Conservation (phyloP, 805 yeast genomes). For the Yarrowia bubula region DNA sequence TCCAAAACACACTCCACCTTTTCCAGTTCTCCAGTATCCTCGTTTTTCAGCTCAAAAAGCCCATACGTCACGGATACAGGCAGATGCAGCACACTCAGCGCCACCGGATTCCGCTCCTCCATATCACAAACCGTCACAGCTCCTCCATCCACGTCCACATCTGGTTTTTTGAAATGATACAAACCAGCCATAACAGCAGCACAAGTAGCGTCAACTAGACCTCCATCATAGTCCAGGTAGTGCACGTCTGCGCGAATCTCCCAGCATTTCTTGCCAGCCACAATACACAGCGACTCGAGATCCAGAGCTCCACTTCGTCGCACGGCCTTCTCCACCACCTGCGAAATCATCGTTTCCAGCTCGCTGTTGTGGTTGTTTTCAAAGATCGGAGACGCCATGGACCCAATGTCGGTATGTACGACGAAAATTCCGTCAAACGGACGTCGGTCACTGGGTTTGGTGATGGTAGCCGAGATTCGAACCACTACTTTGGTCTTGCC, state of each 20-base stretch:
- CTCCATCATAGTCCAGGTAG: slow-evolving; percentile 87
- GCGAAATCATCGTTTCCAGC: slow-evolving; percentile 73
- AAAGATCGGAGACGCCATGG: slow-evolving; percentile 85
- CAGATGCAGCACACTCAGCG: slow-evolving; percentile 78
- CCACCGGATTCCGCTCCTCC: slow-evolving; percentile 82
- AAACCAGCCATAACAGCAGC: slow-evolving; percentile 86
- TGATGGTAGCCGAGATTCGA: slow-evolving; percentile 70
- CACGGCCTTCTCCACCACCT: slow-evolving; percentile 88
- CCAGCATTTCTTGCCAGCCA: slow-evolving; percentile 93
- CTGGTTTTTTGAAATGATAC: slow-evolving; percentile 80
- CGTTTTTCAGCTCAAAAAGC: slow-evolving; percentile 61
- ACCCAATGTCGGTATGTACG: slow-evolving; percentile 80
- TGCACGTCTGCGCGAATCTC: slow-evolving; percentile 85
- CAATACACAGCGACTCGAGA: slow-evolving; percentile 82
- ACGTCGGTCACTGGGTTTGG: slow-evolving; percentile 80
- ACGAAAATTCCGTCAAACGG: slow-evolving; percentile 90
- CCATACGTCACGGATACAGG: slow-evolving; percentile 89
- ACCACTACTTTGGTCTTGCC: slow-evolving; percentile 75
- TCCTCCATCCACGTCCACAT: slow-evolving; percentile 58
- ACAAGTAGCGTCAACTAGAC: slow-evolving; percentile 85
- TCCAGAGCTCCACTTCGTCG: slow-evolving; percentile 89
- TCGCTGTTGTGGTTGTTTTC: slow-evolving; percentile 72
- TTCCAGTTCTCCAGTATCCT: slow-evolving; percentile 46
- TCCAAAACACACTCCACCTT: slow-evolving; percentile 47
- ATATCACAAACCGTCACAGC: slow-evolving; percentile 53